These are phyloP conservation scores for Rhizoclosmatium globosum DNA, from an alignment of 192 early-diverging fungal genomes.

Conservation along the genomic window DNA sequence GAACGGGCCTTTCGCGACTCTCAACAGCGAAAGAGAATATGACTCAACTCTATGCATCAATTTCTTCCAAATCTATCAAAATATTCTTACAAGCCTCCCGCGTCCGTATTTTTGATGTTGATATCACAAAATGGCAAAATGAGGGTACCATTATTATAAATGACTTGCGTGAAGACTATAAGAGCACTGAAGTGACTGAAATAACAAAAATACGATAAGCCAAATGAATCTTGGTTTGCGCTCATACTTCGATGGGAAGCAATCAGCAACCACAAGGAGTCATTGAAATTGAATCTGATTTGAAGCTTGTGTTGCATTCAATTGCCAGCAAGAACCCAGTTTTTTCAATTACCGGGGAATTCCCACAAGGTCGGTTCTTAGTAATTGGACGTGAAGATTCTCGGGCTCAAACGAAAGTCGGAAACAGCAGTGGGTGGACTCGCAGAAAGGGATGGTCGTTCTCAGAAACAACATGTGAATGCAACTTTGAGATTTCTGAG, in stretches of 20 bases:
- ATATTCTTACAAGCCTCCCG: conserved; percentile 12
- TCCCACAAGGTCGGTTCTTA: conserved; percentile 25
- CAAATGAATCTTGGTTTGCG: not conserved
- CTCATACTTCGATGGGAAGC: conserved; percentile 10
- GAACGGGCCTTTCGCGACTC: not conserved
- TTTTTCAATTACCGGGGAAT: conserved; percentile 33
- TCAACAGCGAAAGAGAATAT: not conserved
- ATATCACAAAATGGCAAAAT: conserved; percentile 17
- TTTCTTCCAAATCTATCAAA: conserved; percentile 1
- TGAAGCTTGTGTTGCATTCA: conserved; percentile 10
- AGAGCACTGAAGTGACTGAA: conserved; percentile 15
- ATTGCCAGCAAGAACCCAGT: conserved; percentile 13
- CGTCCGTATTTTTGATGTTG: conserved; percentile 9
- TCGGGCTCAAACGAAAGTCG: conserved; percentile 25
- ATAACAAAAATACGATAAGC: not conserved
- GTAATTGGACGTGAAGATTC: conserved; percentile 11
- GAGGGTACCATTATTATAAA: not conserved
- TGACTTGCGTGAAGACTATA: conserved; percentile 18
- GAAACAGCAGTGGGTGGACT: conserved; percentile 24
- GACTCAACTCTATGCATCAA: not conserved
- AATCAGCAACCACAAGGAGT: conserved; percentile 13
- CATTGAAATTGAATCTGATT: conserved; percentile 15
- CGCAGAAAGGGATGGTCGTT: not conserved
- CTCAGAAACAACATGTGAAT: not conserved
- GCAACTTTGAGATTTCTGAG: conserved; percentile 23